Evolutionary conservation across 2,329 filamentous ascomycete genomes (phyloP).

Genomic region (Seiridium unicorne): DNA sequence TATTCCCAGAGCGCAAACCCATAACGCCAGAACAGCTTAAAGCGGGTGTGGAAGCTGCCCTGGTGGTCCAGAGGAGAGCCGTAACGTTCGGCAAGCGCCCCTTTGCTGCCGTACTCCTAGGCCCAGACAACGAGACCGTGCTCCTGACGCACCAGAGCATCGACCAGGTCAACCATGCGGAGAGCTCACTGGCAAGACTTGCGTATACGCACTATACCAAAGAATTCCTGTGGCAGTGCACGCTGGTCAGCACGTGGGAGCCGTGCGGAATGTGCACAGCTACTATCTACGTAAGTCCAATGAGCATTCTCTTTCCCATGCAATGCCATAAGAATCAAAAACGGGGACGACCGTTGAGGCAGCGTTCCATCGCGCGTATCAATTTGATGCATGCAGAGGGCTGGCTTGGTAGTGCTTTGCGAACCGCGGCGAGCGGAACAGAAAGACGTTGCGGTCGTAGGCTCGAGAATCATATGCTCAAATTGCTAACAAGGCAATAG

Average conservation of each 20-base stretch:
- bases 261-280: constrained; percentile 52
- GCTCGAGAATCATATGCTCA: background rate
- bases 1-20: constrained; percentile 33
- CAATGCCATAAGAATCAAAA: too few species aligned
- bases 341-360: too few species aligned
- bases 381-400: too few species aligned
- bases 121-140: constrained; percentile 46
- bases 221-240: constrained; percentile 46
- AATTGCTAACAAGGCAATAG: constrained; percentile 4
- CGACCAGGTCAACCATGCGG: constrained; percentile 52
- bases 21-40: constrained; percentile 37
- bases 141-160: constrained; percentile 48
- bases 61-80: constrained; percentile 40
- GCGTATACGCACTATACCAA: constrained; percentile 46
- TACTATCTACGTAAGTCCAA: constrained; percentile 20
- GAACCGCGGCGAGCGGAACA: too few species aligned
- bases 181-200: constrained; percentile 46
- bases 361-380: too few species aligned
- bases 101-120: constrained; percentile 46
- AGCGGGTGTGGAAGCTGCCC: constrained; percentile 34
- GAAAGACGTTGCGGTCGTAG: too few species aligned
- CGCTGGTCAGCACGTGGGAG: constrained; percentile 52
- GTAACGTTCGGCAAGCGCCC: constrained; percentile 45
- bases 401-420: too few species aligned
- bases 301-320: background rate